These are phyloP conservation scores for Tolypocladium nubicola DNA, from an alignment of 2,329 filamentous ascomycete genomes.

Conservation along the genomic window DNA sequence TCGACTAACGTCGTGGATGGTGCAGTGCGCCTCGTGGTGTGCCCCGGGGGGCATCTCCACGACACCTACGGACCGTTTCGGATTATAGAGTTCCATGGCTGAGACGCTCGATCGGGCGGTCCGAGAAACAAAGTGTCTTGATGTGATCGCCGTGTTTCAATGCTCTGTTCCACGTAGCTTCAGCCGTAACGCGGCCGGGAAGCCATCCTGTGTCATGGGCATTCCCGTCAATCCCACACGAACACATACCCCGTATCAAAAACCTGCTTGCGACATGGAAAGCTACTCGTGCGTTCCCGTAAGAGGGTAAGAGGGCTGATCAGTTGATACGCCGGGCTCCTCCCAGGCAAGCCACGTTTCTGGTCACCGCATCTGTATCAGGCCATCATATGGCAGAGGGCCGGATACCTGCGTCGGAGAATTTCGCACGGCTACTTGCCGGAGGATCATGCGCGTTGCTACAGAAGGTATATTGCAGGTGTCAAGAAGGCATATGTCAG, in stretches of 20 bases:
- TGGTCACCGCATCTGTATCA: neutral
- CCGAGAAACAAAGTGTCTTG: neutral
- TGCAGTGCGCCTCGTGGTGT: neutral
- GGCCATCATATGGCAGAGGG: neutral
- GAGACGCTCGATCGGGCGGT: neutral
- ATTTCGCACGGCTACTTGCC: neutral
- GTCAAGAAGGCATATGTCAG: neutral
- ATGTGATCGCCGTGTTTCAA: neutral
- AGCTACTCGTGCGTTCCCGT: neutral
- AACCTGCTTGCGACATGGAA: neutral
- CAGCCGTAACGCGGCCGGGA: neutral
- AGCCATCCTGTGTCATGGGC: neutral
- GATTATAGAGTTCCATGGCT: neutral
- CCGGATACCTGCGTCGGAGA: neutral
- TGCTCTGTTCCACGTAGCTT: neutral
- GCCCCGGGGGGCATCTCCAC: neutral
- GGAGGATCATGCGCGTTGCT: neutral
- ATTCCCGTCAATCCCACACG: neutral
- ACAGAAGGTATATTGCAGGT: neutral
- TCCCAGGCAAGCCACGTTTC: neutral
- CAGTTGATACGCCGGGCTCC: neutral
- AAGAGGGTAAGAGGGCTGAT: too few relatives aligned
- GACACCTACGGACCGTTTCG: neutral
- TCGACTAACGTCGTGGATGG: too few relatives aligned
- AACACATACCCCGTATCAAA: neutral